Conservation (phyloP, 2,329 filamentous ascomycete genomes). For the Talaromyces sp. region DNA sequence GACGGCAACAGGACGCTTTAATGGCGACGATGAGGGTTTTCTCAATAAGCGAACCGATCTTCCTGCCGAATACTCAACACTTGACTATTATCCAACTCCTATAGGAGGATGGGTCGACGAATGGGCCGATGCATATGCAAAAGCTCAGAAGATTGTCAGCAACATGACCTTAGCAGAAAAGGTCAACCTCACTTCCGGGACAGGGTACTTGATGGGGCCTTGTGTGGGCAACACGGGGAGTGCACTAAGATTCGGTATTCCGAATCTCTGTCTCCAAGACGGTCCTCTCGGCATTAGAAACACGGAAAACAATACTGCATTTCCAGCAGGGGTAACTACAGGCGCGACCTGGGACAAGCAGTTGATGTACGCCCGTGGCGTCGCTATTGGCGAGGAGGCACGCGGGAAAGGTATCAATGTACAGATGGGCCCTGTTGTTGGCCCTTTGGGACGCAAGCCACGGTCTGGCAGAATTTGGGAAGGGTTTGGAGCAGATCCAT, state of each 20-base stretch:
- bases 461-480: slow-evolving; percentile 73
- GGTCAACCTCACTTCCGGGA: slow-evolving; percentile 70
- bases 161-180: slow-evolving; percentile 79
- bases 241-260: slow-evolving; percentile 65
- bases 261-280: slow-evolving; percentile 68
- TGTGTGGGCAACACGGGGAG: slow-evolving; percentile 76
- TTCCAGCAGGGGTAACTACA: slow-evolving; percentile 72
- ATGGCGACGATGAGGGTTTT: not conserved
- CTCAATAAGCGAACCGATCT: slow-evolving; percentile 1
- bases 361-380: slow-evolving; percentile 63
- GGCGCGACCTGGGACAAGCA: slow-evolving; percentile 72
- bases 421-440: slow-evolving; percentile 66
- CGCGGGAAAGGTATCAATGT: slow-evolving; percentile 70
- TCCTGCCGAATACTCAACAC: slow-evolving; percentile 22
- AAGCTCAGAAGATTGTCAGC: slow-evolving; percentile 63
- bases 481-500: slow-evolving; percentile 66
- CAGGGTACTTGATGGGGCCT: slow-evolving; percentile 60
- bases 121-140: slow-evolving; percentile 67
- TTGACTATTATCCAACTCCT: slow-evolving; percentile 69
- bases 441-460: slow-evolving; percentile 67
- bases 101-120: slow-evolving; percentile 65
- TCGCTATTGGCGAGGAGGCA: slow-evolving; percentile 66
- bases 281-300: slow-evolving; percentile 66
- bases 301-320: slow-evolving; percentile 71
- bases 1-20: not conserved